phyloP scores from a whole-genome alignment of 495 filamentous ascomycete genomes.

The Aspergillus heteromorphus region DNA sequence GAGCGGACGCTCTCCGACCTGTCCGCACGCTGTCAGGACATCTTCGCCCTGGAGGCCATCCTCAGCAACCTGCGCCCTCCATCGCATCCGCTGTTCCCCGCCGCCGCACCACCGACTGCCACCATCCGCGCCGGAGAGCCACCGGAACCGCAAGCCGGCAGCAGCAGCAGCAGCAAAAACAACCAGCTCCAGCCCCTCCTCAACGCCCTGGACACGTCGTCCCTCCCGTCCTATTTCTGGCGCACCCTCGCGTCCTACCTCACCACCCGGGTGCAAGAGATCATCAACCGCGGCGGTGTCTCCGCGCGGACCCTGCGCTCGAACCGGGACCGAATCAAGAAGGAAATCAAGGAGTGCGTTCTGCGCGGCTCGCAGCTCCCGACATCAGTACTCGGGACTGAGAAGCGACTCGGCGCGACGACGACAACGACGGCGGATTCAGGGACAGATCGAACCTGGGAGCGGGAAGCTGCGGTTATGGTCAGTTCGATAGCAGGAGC shows the following conservation, averaged over 20 bases:
- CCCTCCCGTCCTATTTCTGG: conserved; percentile 88
- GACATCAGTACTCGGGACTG: conserved; percentile 36
- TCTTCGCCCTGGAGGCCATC: conserved; percentile 78
- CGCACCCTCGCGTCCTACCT: conserved; percentile 75
- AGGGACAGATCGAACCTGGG: conserved; percentile 57
- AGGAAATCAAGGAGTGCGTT: conserved; percentile 79
- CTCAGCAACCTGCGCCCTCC: conserved; percentile 64
- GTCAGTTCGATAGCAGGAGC: conserved; percentile 64
- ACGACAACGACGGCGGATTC: conserved; percentile 20
- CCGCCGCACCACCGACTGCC: no score
- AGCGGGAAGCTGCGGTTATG: conserved; percentile 94
- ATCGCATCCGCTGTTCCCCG: conserved; percentile 53
- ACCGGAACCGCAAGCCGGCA: no score
- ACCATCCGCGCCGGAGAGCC: background rate
- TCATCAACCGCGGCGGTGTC: conserved; percentile 73
- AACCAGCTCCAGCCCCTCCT: conserved; percentile 74
- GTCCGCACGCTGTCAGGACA: conserved; percentile 79
- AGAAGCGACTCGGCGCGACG: conserved; percentile 31
- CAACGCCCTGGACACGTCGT: conserved; percentile 76
- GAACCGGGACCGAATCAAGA: conserved; percentile 67
- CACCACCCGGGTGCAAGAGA: conserved; percentile 72
- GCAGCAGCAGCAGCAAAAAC: conserved; percentile 2
- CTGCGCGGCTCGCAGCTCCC: conserved; percentile 64
- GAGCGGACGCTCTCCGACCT: conserved; percentile 80
- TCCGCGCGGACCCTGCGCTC: conserved; percentile 73